Percentiles rank a stretch among this genome's conserved stretches.
Evolutionary conservation across 1,284 basidiomycete genomes (phyloP).

Genomic region (Pseudomicrostroma phylloplanum): DNA sequence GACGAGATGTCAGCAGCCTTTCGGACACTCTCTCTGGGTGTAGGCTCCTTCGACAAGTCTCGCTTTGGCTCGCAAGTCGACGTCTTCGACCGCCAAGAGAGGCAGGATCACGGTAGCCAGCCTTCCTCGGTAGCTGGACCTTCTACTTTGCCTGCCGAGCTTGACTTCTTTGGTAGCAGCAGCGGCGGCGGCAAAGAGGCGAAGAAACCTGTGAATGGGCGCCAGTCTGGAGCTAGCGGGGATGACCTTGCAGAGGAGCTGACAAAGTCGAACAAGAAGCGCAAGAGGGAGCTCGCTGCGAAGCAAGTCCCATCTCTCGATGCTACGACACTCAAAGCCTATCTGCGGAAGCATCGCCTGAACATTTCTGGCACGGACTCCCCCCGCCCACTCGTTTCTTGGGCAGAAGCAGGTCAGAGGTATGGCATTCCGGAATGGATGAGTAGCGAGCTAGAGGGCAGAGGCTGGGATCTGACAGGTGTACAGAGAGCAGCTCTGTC

Average conservation of each 20-base stretch:
- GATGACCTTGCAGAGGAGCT: constrained; percentile 1
- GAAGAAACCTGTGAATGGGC: background rate
- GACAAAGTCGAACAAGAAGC: background rate
- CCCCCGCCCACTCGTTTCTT: constrained; percentile 49
- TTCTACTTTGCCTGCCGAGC: constrained; percentile 24
- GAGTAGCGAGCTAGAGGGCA: constrained; percentile 26
- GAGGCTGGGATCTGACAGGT: constrained; percentile 45
- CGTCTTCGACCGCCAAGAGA: background rate
- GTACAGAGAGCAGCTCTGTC: constrained; percentile 51
- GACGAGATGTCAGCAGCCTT: background rate
- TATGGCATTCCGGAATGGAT: constrained; percentile 34
- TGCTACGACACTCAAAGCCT: constrained; percentile 32
- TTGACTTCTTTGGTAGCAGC: constrained; percentile 35
- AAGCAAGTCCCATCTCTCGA: constrained; percentile 18
- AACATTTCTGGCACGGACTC: constrained; percentile 51
- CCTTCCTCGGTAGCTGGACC: background rate
- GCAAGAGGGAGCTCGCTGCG: background rate
- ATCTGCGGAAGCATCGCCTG: constrained; percentile 44
- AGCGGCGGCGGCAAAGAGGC: constrained; percentile 10
- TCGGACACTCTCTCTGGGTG: background rate
- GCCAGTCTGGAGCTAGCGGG: constrained; percentile 11
- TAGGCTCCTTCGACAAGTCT: constrained; percentile 4
- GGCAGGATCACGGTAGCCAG: too few relatives aligned
- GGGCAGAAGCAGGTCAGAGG: constrained; percentile 38
- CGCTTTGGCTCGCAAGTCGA: background rate